Evolutionary conservation across 1,284 basidiomycete species (phyloP).

Genomic region (Fomitopsis schrenkii): DNA sequence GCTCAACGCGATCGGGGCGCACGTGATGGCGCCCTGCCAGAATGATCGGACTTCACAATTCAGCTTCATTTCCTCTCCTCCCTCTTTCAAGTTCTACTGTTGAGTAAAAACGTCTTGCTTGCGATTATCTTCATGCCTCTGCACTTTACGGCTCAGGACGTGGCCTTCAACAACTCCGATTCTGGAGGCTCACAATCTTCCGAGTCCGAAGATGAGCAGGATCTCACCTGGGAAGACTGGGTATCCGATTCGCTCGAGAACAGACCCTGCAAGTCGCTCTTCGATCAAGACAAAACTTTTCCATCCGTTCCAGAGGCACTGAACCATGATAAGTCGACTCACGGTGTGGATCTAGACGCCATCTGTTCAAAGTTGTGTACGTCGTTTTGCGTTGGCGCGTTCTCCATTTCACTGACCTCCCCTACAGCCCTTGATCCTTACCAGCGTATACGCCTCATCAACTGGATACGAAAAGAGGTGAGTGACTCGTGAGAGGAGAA

Average conservation of each 20-base stretch:
- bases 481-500: slow-evolving; percentile 5
- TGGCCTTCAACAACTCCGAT: neutral
- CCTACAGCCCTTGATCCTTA: slow-evolving; percentile 56
- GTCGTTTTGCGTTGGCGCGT: slow-evolving; percentile 18
- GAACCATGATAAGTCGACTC: slow-evolving; percentile 56
- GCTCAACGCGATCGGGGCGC: neutral
- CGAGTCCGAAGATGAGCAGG: slow-evolving; percentile 43
- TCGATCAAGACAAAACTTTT: slow-evolving; percentile 61
- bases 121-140: neutral
- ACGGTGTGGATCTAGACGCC: slow-evolving; percentile 62
- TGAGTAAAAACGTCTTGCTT: neutral
- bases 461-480: slow-evolving; percentile 79
- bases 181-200: slow-evolving; percentile 4
- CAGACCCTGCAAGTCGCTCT: slow-evolving; percentile 72
- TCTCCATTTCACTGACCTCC: slow-evolving; percentile 14
- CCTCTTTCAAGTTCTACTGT: neutral
- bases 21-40: neutral
- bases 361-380: slow-evolving; percentile 48
- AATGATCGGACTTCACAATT: neutral
- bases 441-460: slow-evolving; percentile 76
- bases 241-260: slow-evolving; percentile 58
- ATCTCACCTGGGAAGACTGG: slow-evolving; percentile 77
- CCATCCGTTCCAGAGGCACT: slow-evolving; percentile 60
- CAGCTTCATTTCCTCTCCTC: neutral
- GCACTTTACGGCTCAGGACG: neutral